Percentiles rank a stretch among this genome's conserved stretches.
phyloP scores from a whole-genome alignment of 495 filamentous ascomycete genomes.

The Hypoxylon fuscum region DNA sequence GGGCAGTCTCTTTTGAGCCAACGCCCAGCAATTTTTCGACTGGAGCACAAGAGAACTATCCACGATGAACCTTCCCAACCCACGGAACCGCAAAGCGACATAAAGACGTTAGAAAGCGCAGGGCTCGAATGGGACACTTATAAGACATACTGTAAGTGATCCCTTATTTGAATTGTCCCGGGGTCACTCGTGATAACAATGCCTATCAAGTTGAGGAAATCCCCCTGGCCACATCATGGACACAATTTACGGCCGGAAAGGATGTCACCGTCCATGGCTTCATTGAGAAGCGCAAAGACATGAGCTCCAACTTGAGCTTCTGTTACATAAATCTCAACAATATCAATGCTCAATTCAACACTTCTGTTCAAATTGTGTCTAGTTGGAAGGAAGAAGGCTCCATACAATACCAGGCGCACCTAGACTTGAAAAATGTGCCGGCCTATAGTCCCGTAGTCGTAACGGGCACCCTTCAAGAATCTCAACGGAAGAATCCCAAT shows the following conservation, averaged over 20 bases:
- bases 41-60: constrained; percentile 8
- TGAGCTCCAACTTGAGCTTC: constrained; percentile 74
- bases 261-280: constrained; percentile 77
- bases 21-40: constrained; percentile 17
- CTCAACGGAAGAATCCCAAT: constrained; percentile 3
- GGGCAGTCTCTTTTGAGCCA: constrained; percentile 9
- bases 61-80: constrained; percentile 8
- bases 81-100: background rate
- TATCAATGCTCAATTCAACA: background rate
- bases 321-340: constrained; percentile 61
- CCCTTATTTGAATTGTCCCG: background rate
- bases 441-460: constrained; percentile 53
- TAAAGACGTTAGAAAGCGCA: background rate
- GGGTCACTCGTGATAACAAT: constrained; percentile 12
- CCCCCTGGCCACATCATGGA: constrained; percentile 53
- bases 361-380: constrained; percentile 50
- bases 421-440: constrained; percentile 45
- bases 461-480: constrained; percentile 40
- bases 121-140: background rate
- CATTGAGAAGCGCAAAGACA: constrained; percentile 67
- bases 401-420: constrained; percentile 32
- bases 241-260: constrained; percentile 50
- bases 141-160: constrained; percentile 17
- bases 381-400: constrained; percentile 33
- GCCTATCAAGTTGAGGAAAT: constrained; percentile 57